Percentiles rank a stretch among this genome's conserved stretches.
These are phyloP conservation scores for Phanerochaete sordida DNA, from an alignment of 768 basidiomycete species.

Conservation along the genomic window DNA sequence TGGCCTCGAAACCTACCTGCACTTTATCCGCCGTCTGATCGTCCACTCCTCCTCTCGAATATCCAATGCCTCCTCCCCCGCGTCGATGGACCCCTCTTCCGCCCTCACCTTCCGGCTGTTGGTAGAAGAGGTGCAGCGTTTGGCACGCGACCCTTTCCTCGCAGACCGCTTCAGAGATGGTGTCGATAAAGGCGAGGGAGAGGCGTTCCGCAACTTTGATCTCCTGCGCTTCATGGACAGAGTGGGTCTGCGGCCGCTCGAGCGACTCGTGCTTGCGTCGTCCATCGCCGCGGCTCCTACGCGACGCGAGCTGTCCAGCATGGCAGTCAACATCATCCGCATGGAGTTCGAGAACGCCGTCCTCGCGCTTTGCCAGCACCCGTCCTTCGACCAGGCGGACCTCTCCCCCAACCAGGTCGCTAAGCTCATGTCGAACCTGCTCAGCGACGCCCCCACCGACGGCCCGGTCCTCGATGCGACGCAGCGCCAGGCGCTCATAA, in stretches of 20 bases:
- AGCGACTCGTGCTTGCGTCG: conserved; percentile 73
- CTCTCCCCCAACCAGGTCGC: conserved; percentile 69
- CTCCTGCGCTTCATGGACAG: conserved; percentile 80
- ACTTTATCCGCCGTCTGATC: conserved; percentile 96
- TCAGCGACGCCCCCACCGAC: conserved; percentile 68
- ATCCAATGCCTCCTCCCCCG: conserved; percentile 51
- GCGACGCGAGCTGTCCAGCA: conserved; percentile 52
- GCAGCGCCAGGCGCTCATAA: conserved; percentile 73
- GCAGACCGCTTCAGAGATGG: conserved; percentile 90
- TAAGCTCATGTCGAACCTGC: conserved; percentile 77
- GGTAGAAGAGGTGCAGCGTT: conserved; percentile 83
- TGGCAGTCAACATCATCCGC: conserved; percentile 67
- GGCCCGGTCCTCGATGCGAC: conserved; percentile 65
- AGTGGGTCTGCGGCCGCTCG: conserved; percentile 74
- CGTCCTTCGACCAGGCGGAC: conserved; percentile 80
- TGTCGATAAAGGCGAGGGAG: conserved; percentile 84
- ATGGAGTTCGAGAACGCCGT: conserved; percentile 78
- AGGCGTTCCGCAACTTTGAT: conserved; percentile 81
- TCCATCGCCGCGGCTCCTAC: conserved; percentile 66
- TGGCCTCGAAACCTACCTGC: conserved; percentile 94
- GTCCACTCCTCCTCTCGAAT: conserved; percentile 79
- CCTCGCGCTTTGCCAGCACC: conserved; percentile 70
- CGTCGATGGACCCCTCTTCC: conserved; percentile 71
- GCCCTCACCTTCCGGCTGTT: conserved; percentile 81
- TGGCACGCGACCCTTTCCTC: conserved; percentile 86